Evolutionary conservation across 73 alveolate genomes (phyloP).

Genomic region (Halteria grandinella): DNA sequence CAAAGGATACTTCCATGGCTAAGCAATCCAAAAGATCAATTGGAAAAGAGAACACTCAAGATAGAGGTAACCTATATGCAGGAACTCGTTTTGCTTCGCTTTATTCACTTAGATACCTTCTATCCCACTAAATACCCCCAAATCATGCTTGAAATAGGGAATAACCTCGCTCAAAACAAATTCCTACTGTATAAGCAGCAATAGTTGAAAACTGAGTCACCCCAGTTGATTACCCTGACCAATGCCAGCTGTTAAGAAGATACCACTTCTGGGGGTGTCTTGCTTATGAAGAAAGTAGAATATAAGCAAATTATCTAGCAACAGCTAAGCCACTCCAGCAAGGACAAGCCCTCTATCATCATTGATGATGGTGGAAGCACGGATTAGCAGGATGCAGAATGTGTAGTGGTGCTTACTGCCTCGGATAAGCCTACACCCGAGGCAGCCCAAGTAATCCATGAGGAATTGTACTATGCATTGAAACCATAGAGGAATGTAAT

Average conservation of each 20-base stretch:
- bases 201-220: not conserved
- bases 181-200: not conserved
- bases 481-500: not conserved
- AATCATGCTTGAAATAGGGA: slow-evolving; percentile 35
- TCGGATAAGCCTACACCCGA: not conserved
- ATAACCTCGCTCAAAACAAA: slow-evolving; percentile 27
- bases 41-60: slow-evolving; percentile 45
- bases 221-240: not conserved
- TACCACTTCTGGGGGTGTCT: not conserved
- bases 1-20: slow-evolving; percentile 41
- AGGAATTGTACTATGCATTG: slow-evolving; percentile 11
- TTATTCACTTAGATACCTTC: slow-evolving; percentile 37
- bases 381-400: not conserved
- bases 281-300: slow-evolving; percentile 8
- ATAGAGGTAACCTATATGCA: slow-evolving; percentile 41
- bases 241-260: not conserved
- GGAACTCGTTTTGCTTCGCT: slow-evolving; percentile 29
- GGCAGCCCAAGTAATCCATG: not conserved
- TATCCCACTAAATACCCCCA: slow-evolving; percentile 28
- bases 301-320: no score
- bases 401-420: not conserved
- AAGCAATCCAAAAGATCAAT: not conserved
- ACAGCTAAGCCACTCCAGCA: no score
- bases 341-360: not conserved
- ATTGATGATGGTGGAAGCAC: slow-evolving; percentile 15